A percentile compares a stretch with the other conserved stretches of the same genome.
Evolutionary conservation across 164 flowering plant species (phyloP).

Genomic region (Santalum album): DNA sequence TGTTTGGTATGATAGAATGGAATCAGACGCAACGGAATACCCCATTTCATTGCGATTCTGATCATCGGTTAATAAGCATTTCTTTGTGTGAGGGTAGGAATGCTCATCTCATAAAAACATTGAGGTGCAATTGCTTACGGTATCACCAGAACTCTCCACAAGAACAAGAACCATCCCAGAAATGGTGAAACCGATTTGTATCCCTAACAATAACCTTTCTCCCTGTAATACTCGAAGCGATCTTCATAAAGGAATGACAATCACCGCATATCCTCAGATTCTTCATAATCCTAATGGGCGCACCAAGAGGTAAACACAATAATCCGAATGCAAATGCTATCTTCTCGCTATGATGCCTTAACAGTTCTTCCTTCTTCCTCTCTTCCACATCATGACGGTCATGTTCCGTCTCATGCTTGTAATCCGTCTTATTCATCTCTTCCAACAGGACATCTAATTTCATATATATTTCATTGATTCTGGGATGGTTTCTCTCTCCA

Average conservation of each 20-base stretch:
- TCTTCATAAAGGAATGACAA: constrained; percentile 67
- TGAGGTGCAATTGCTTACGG: too few species aligned
- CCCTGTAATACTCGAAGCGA: constrained; percentile 40
- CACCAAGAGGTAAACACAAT: constrained; percentile 39
- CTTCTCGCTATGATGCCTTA: constrained; percentile 81
- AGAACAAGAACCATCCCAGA: constrained; percentile 53
- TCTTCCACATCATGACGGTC: constrained; percentile 63
- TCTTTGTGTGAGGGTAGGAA: too few species aligned
- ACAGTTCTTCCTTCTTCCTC: constrained; percentile 39
- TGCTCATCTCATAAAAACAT: too few species aligned
- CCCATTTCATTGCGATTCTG: too few species aligned
- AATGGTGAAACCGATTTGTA: constrained; percentile 70
- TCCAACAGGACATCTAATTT: constrained; percentile 46
- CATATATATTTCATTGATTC: constrained; percentile 40
- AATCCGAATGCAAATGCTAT: constrained; percentile 66
- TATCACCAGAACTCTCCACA: constrained; percentile 75
- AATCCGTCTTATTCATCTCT: constrained; percentile 48
- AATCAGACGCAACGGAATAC: too few species aligned
- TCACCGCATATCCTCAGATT: constrained; percentile 78
- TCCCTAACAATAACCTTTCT: constrained; percentile 64
- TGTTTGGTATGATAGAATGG: too few species aligned
- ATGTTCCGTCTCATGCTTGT: constrained; percentile 35
- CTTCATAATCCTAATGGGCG: constrained; percentile 67
- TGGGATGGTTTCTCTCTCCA: constrained; percentile 56
- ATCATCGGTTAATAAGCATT: too few species aligned